Evolutionary conservation across 225 moss, liverwort and hornwort genomes (phyloP), one percentile per base, ranked within the genome.

Genomic region (Rhytidiadelphus loreus): DNA sequence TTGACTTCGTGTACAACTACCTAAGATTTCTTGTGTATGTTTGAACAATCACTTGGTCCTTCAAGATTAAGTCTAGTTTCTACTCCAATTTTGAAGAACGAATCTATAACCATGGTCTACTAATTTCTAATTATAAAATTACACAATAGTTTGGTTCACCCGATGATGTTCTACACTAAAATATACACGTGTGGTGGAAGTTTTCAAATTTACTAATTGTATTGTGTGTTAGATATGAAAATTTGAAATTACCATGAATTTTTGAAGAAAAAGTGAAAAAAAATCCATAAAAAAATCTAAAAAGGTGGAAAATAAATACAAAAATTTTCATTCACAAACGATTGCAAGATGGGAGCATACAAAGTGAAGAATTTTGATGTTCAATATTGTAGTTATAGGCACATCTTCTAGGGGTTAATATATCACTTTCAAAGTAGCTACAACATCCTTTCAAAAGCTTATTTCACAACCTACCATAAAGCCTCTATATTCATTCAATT

Each of bases 121-220:
- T 39, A 39, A 24, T 15, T 71, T 70, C 1, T 25, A 41, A 25
- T 43, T 70, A 43, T 43, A 41, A 5, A 43, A 71, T 71, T 3
- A 43, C 0, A 43, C 0, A 0, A 8, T 5, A 71, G 16, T 71
- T 43, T 16, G 15, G 0, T 70, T 43, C 8, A 14, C 5, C 8
- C 69, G 3, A 4, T 25, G 4, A 7, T 25, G 5, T 41, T 70
- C 8, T 13, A 13, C 14, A 41, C 41, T 70, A 14, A 7, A 24
- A 14, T 68, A 23, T 39, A 13, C 2, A n/a, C 0, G 0, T 7
- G 13, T 68, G 23, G 23, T 39, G 39, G 43, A 43, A 26, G 9
- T 0, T 14, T 41, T 26, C 15, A 41, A 70, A 41, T 41, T 70
- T 41, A 25, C 8, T 70, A n/a, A 23, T 41, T 41, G 1, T 41